Conservation (phyloP, 768 basidiomycete genomes). For the Podaxis carcinomalis region DNA sequence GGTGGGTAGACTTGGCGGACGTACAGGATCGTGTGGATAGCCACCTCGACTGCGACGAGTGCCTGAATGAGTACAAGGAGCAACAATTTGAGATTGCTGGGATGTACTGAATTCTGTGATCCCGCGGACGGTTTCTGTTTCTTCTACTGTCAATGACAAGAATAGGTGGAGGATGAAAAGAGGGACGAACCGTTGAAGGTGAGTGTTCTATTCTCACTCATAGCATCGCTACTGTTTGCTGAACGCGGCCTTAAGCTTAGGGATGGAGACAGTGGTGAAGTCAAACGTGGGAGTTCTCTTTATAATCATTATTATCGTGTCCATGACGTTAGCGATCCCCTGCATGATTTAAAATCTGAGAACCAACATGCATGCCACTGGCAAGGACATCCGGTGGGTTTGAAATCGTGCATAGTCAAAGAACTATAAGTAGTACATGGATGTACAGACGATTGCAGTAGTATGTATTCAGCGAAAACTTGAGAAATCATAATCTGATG, state of each 20-base stretch:
- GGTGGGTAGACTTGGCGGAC: slow-evolving; percentile 88
- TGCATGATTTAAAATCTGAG: background rate
- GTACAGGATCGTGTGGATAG: slow-evolving; percentile 89
- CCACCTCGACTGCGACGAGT: slow-evolving; percentile 76
- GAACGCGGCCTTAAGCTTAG: background rate
- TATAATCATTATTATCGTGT: background rate
- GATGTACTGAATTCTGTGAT: slow-evolving; percentile 69
- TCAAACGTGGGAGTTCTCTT: too few species aligned
- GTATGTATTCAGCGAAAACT: background rate
- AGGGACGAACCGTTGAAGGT: slow-evolving; percentile 28
- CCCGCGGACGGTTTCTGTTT: slow-evolving; percentile 56
- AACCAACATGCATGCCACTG: background rate
- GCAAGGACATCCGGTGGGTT: too few species aligned
- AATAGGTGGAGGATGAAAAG: background rate
- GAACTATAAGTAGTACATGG: background rate
- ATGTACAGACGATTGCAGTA: background rate
- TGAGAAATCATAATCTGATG: background rate
- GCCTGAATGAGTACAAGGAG: background rate
- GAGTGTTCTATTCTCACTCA: slow-evolving; percentile 14
- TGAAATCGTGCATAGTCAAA: background rate
- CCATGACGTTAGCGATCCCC: background rate
- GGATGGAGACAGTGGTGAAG: background rate
- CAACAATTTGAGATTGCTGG: background rate
- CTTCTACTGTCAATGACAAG: background rate
- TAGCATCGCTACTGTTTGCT: background rate